phyloP scores from a whole-genome alignment of 202 grass and related monocot genomes.

The Zizania palustris region DNA sequence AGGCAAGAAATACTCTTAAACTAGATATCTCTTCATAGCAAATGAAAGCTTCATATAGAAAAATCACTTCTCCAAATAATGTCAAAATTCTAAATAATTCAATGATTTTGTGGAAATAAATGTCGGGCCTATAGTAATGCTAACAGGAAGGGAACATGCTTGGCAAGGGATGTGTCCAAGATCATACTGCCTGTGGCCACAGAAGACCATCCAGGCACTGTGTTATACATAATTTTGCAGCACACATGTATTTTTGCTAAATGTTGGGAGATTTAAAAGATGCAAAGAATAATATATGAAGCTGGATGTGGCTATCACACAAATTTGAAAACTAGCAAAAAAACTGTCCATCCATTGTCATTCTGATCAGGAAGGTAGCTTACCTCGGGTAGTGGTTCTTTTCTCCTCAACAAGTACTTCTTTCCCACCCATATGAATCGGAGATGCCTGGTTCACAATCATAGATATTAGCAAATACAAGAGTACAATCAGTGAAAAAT shows the following conservation, averaged over 20 bases:
- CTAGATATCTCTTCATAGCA: background rate
- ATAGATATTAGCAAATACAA: background rate
- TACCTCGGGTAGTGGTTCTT: conserved; percentile 57
- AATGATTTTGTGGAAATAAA: background rate
- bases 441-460: conserved; percentile 55
- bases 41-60: background rate
- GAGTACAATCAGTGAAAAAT: background rate
- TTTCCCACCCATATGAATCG: conserved; percentile 49
- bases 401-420: conserved; percentile 63
- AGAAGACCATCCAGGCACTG: background rate
- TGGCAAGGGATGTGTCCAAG: background rate
- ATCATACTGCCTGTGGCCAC: background rate
- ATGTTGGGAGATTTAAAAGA: background rate
- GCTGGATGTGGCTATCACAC: background rate
- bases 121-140: background rate
- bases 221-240: background rate
- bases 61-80: background rate
- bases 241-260: background rate
- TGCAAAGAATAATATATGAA: background rate
- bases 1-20: background rate
- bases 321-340: background rate
- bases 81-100: background rate
- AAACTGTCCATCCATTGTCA: background rate
- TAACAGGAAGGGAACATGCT: background rate
- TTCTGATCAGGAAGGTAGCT: conserved; percentile 1